Conservation (phyloP, 2,329 filamentous ascomycete genomes). For the Claviceps citrina region DNA sequence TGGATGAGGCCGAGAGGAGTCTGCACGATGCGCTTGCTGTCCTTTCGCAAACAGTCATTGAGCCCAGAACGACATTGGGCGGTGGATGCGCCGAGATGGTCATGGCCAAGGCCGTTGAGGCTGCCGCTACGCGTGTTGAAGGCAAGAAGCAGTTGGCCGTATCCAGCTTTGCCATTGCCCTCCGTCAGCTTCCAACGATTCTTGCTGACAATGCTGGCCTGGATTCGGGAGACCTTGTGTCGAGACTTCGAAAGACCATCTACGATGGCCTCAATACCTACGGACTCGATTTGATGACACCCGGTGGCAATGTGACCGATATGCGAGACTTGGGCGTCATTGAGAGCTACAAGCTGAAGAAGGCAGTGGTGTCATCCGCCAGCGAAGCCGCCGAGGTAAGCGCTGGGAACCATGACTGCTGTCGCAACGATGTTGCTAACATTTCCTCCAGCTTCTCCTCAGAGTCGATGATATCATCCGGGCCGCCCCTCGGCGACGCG, state of each 20-base stretch:
- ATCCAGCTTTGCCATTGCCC: constrained; percentile 71
- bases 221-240: constrained; percentile 86
- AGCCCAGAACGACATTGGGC: constrained; percentile 84
- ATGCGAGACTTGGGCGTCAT: constrained; percentile 93
- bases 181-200: constrained; percentile 89
- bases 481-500: constrained; percentile 55
- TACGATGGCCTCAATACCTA: constrained; percentile 90
- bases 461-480: constrained; percentile 97
- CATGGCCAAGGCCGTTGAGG: constrained; percentile 96
- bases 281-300: constrained; percentile 74
- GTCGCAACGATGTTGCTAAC: not conserved
- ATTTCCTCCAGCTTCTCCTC: constrained; percentile 51
- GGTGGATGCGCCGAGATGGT: constrained; percentile 97
- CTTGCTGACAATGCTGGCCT: constrained; percentile 94
- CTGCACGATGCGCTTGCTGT: constrained; percentile 93
- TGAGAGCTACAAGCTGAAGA: constrained; percentile 97
- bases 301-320: constrained; percentile 82
- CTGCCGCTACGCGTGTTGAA: constrained; percentile 80
- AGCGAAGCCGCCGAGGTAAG: constrained; percentile 91
- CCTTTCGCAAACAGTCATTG: constrained; percentile 87
- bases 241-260: constrained; percentile 79
- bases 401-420: constrained; percentile 5
- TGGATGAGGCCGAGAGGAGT: constrained; percentile 92
- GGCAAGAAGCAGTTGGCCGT: constrained; percentile 96
- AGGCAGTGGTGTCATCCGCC: constrained; percentile 89